Base-by-base conservation (phyloP, 2,329 filamentous ascomycete genomes). In the Stemphylium lycopersici region DNA sequence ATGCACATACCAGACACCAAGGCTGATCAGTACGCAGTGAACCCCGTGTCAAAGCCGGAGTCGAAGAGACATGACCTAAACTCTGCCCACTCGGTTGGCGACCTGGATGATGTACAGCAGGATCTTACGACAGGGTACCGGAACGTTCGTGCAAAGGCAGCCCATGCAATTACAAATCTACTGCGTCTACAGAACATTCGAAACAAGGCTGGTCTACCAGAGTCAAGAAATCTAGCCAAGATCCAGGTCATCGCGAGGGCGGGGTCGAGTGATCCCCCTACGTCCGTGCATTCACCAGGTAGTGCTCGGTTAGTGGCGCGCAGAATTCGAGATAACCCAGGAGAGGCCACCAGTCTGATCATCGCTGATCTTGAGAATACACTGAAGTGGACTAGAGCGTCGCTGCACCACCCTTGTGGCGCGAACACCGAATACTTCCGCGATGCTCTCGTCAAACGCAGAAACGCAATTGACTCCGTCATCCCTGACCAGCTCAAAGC, bases 401-500 rank as follows among this genome's bases (percentile, higher is more conserved):
- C 55, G 12, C 22, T 5, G 22, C 2, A 24, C 6, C 22, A 3
- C 22, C 22, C 22, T 24, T 32, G 55, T 42, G 62, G 60, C 6
- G 49, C 51, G 12, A 50, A 58, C 15, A 45, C 65, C 29, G 69
- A 72, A 32, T 39, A 34, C 1, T 22, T 71, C n/a, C 64, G 71
- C 12, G 66, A 70, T 40, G 52, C 55, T 8, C 58, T 74, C 1
- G 65, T 73, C 15, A 69, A 67, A 39, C 66, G 71, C 2, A 61
- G 59, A 10, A 56, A 48, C 12, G 62, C 64, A 0, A 32, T 74
- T 10, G 61, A 68, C n/a, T 49, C 56, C 24, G 56, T 52, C 12
- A 52, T 73, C 12, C 66, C 71, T 10, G 66, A 69, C 1, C 51
- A 63, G 3, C 49, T 73, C 10, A 67, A 63, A 45, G 41, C 65